Conservation (phyloP, 1,284 basidiomycete genomes). For the Pascua guehoae region DNA sequence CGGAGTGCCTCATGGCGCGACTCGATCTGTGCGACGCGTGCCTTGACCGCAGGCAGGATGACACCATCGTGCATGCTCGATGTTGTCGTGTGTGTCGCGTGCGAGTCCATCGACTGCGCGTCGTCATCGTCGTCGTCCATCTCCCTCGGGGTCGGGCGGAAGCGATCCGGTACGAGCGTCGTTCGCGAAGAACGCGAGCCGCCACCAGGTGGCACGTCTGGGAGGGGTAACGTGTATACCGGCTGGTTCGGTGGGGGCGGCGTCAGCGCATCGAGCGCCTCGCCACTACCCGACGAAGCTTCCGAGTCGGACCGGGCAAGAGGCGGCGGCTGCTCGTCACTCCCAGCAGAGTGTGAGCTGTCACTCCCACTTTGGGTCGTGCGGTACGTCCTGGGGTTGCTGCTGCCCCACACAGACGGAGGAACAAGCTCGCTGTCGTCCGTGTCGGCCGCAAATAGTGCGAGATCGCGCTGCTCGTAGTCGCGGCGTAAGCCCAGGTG, state of each 20-base stretch:
- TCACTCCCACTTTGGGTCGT: background rate
- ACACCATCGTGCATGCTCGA: slow-evolving; percentile 16
- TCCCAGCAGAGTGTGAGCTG: slow-evolving; percentile 10
- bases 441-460: background rate
- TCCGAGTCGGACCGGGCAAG: slow-evolving; percentile 1
- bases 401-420: background rate
- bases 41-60: slow-evolving; percentile 29
- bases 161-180: slow-evolving; percentile 9
- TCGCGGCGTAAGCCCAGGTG: background rate
- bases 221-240: slow-evolving; percentile 8
- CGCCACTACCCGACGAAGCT: slow-evolving; percentile 2
- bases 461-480: background rate
- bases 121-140: too few relatives aligned
- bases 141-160: slow-evolving; percentile 7
- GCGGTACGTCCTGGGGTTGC: background rate
- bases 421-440: slow-evolving; percentile 6
- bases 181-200: background rate
- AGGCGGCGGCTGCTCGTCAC: slow-evolving; percentile 3
- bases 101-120: slow-evolving; percentile 6
- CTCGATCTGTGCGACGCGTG: slow-evolving; percentile 42
- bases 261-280: slow-evolving; percentile 9
- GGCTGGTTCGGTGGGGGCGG: background rate
- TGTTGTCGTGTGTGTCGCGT: slow-evolving; percentile 6
- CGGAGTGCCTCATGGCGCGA: slow-evolving; percentile 37
- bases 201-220: background rate